Conservation (phyloP, 495 filamentous ascomycete species). For the Saxispiralis lemnorum region DNA sequence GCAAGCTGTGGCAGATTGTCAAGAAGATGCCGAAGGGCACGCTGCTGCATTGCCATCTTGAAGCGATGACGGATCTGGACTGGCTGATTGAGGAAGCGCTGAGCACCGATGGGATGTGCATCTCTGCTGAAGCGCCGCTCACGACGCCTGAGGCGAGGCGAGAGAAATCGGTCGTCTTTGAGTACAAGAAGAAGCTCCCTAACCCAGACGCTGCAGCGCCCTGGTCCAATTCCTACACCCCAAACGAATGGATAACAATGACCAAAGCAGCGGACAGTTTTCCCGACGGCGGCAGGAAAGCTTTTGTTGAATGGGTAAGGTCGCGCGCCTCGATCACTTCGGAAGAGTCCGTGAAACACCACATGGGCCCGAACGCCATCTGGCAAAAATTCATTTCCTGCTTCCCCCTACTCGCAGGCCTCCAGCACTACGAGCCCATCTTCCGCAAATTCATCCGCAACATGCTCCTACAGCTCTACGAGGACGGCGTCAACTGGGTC, state of each 20-base stretch:
- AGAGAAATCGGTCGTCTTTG: constrained; percentile 36
- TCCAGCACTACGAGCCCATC: constrained; percentile 83
- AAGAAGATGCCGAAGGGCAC: constrained; percentile 79
- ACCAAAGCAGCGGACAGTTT: constrained; percentile 51
- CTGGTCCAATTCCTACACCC: constrained; percentile 45
- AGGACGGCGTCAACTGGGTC: constrained; percentile 66
- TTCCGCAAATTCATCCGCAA: constrained; percentile 55
- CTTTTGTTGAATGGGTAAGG: constrained; percentile 66
- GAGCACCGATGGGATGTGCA: constrained; percentile 54
- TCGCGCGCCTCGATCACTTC: constrained; percentile 49
- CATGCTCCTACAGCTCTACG: constrained; percentile 46
- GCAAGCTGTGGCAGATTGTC: constrained; percentile 71
- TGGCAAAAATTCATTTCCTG: constrained; percentile 60
- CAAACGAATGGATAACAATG: constrained; percentile 38
- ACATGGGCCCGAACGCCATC: constrained; percentile 61
- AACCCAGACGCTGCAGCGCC: constrained; percentile 9
- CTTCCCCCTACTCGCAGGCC: constrained; percentile 50
- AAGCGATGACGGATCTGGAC: constrained; percentile 77
- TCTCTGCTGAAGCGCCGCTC: constrained; percentile 40
- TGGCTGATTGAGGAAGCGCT: constrained; percentile 56
- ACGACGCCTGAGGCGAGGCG: constrained; percentile 29
- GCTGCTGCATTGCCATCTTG: constrained; percentile 71
- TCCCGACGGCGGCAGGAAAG: constrained; percentile 47
- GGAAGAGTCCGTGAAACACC: constrained; percentile 57
- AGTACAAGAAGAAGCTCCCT: constrained; percentile 25